Base-by-base conservation (phyloP, 441 rosid species). In the Adansonia gregorii region DNA sequence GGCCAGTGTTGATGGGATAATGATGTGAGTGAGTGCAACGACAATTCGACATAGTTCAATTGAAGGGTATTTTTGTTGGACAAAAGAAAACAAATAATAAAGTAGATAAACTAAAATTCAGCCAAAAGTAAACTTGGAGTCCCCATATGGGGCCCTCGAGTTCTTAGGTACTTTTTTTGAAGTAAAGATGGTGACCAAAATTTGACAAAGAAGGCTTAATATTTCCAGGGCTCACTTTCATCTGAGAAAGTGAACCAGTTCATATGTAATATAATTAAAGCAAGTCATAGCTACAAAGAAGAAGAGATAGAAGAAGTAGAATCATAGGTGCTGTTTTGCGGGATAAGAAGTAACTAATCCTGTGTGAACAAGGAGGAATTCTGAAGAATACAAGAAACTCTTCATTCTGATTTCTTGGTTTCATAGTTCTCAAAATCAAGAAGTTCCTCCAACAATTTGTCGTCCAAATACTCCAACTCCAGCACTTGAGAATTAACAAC, bases 401-500 rank as follows among this genome's bases (percentile, higher is more conserved):
- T 55, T 77, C 78, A 77, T 24, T 78, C 58, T 49, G 39, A 31
- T 31, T 78, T 74, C 70, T 49, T 67, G 19, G 60, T 64, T 2
- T 73, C 45, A 55, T 73, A 27, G 12, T 85, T 80, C 15, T 88
- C 90, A 76, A 84, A 83, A 77, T 86, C 88, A 63, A 93, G 91
- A 84, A 93, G 95, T 2, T 93, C 98, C 78, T 92, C 98, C 8
- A 92, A 80, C 79, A 93, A 86, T 71, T 84, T 83, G 67, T 92
- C 87, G 78, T 93, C 95, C 79, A 89, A 84, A 76, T 67, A 93
- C 82, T 93, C 98, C 79, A 92, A 82, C 81, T 86, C 98, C 76
- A 93, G 80, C 3, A 92, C 93, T 67, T 82, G 82, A 22, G 19
- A 77, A 22, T 10, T 74, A 12, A 67, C 69, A 4, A 67, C 71